Evolutionary conservation across 805 yeast species (phyloP).

Genomic region (Suhomyces xylopsoci): DNA sequence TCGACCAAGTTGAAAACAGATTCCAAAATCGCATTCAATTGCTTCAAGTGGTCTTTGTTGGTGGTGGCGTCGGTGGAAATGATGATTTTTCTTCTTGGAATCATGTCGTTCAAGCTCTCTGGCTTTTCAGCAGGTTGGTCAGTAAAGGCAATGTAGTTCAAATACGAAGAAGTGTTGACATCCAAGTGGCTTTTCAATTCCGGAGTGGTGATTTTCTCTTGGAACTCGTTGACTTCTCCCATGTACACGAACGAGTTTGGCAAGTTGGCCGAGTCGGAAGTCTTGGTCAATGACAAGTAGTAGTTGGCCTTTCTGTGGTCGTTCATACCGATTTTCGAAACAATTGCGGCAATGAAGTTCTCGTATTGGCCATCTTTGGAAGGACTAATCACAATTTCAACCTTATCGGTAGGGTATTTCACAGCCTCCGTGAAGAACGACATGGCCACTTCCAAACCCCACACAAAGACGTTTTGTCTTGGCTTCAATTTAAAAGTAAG

Average conservation of each 20-base stretch:
- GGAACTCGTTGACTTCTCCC: conserved; percentile 85
- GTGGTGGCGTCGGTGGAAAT: conserved; percentile 54
- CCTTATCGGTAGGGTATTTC: conserved; percentile 54
- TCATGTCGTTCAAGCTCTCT: conserved; percentile 49
- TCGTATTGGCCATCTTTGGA: conserved; percentile 53
- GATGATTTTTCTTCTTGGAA: conserved; percentile 51
- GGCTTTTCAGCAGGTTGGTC: conserved; percentile 84
- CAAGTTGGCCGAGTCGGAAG: conserved; percentile 65
- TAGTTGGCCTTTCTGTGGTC: conserved; percentile 71
- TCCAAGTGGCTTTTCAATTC: conserved; percentile 39
- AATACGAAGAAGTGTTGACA: conserved; percentile 44
- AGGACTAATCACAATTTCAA: conserved; percentile 58
- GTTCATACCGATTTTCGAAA: conserved; percentile 81
- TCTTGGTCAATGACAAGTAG: conserved; percentile 79
- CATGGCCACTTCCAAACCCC: conserved; percentile 60
- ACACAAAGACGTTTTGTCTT: conserved; percentile 74
- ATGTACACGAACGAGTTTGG: conserved; percentile 79
- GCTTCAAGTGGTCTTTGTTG: conserved; percentile 46
- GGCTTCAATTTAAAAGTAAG: conserved; percentile 64
- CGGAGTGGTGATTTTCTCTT: conserved; percentile 55
- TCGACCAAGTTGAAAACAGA: conserved; percentile 62
- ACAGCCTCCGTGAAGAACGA: conserved; percentile 56
- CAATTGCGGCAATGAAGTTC: conserved; percentile 78
- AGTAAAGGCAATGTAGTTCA: conserved; percentile 74
- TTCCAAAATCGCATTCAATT: conserved; percentile 48